Conservation (phyloP, 2,329 filamentous ascomycete genomes). For the Ophiostoma himal-ulmi region DNA sequence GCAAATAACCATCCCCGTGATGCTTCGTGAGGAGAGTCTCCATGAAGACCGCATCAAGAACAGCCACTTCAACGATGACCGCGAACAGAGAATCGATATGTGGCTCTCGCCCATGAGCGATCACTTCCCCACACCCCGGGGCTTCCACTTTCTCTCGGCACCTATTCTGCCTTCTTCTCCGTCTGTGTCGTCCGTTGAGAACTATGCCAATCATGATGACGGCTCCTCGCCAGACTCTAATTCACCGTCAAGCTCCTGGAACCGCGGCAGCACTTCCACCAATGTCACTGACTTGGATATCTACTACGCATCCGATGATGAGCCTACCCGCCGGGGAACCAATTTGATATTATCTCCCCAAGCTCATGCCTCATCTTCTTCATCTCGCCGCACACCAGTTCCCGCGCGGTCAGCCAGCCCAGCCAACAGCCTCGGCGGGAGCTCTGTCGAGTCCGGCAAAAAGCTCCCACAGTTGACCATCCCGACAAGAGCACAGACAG, state of each 20-base stretch:
- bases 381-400: not conserved
- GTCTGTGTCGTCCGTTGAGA: conserved; percentile 49
- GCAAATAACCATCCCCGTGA: conserved; percentile 13
- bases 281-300: conserved; percentile 72
- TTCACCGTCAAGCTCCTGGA: conserved; percentile 54
- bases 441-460: conserved; percentile 34
- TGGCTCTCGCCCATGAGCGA: conserved; percentile 56
- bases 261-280: conserved; percentile 52
- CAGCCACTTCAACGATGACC: conserved; percentile 26
- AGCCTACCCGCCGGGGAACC: conserved; percentile 42
- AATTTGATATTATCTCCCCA: not conserved
- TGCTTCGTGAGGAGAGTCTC: conserved; percentile 14
- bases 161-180: conserved; percentile 58
- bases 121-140: conserved; percentile 68
- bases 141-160: conserved; percentile 58
- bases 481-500: conserved; percentile 36
- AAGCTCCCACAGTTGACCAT: conserved; percentile 50
- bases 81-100: conserved; percentile 47
- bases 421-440: conserved; percentile 6
- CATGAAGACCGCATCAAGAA: conserved; percentile 36
- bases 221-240: conserved; percentile 33
- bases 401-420: not conserved
- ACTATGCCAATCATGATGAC: conserved; percentile 30
- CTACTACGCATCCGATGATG: conserved; percentile 80
- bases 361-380: not conserved